Percentiles rank a stretch among this genome's conserved stretches.
These are phyloP conservation scores for Citropsis articulata DNA, from an alignment of 345 rosid genomes.

Conservation along the genomic window DNA sequence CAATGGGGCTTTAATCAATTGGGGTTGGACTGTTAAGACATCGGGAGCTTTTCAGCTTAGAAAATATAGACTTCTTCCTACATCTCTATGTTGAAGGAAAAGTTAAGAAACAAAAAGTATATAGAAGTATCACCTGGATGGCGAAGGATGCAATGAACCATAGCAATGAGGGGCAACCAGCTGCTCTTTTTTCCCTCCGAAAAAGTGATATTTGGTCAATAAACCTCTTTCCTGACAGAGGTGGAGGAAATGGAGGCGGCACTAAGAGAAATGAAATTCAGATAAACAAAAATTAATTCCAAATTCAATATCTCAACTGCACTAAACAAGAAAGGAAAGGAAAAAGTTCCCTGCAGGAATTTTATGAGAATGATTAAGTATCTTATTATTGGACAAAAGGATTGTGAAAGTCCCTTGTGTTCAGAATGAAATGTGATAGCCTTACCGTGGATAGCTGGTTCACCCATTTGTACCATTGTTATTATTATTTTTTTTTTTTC, in stretches of 20 bases:
- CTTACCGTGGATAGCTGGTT: background rate
- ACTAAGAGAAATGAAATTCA: conserved; percentile 45
- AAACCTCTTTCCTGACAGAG: conserved; percentile 74
- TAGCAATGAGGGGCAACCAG: conserved; percentile 73
- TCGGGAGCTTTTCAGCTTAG: background rate
- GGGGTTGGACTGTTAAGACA: too few relatives aligned
- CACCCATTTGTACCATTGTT: background rate
- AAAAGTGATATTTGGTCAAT: conserved; percentile 52
- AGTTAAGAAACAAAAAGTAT: background rate
- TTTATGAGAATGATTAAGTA: background rate
- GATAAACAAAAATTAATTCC: conserved; percentile 16
- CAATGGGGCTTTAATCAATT: too few relatives aligned
- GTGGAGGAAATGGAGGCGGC: conserved; percentile 84
- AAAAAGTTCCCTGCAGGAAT: background rate
- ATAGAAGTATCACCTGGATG: conserved; percentile 53
- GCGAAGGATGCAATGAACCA: conserved; percentile 68
- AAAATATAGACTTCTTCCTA: background rate
- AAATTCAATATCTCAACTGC: conserved; percentile 12
- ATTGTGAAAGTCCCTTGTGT: background rate
- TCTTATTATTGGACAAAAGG: background rate
- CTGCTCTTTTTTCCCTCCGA: conserved; percentile 45
- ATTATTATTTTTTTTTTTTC: too few relatives aligned
- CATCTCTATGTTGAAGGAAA: background rate
- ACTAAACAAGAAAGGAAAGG: background rate
- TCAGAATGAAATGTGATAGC: background rate